phyloP scores from a whole-genome alignment of 352 stramenopile species.

The Hyaloperonospora brassicae region DNA sequence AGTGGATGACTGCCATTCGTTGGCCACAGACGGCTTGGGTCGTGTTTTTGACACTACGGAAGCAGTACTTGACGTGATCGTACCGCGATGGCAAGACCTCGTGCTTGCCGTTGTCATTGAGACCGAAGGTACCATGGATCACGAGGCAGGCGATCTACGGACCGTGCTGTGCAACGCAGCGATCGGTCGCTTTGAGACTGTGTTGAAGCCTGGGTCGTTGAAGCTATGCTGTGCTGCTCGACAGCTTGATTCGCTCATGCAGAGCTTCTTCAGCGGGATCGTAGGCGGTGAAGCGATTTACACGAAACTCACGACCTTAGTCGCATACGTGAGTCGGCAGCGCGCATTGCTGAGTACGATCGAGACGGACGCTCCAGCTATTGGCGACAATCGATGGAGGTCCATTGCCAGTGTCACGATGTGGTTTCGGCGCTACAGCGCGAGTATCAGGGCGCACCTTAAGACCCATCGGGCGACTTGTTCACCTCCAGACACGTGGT shows the following conservation, averaged over 20 bases:
- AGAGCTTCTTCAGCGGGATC: slow-evolving; percentile 21
- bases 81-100: slow-evolving; percentile 13
- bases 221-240: slow-evolving; percentile 13
- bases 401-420: slow-evolving; percentile 13
- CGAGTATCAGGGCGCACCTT: slow-evolving; percentile 18
- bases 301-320: slow-evolving; percentile 14
- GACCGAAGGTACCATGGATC: slow-evolving; percentile 11
- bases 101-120: slow-evolving; percentile 22
- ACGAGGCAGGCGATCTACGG: slow-evolving; percentile 3
- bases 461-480: slow-evolving; percentile 5
- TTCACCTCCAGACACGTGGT: slow-evolving; percentile 18
- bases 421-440: slow-evolving; percentile 18
- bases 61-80: slow-evolving; percentile 15
- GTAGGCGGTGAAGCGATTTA: slow-evolving; percentile 16
- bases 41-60: slow-evolving; percentile 23
- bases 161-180: slow-evolving; percentile 18
- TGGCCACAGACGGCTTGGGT: slow-evolving; percentile 9
- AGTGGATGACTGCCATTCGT: slow-evolving; percentile 19
- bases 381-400: slow-evolving; percentile 15
- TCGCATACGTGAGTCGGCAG: slow-evolving; percentile 23
- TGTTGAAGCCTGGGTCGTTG: slow-evolving; percentile 17
- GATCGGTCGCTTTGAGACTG: slow-evolving; percentile 17
- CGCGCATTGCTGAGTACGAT: slow-evolving; percentile 10
- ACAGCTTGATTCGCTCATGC: slow-evolving; percentile 17
- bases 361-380: slow-evolving; percentile 11